A percentile compares a stretch with the other conserved stretches of the same genome.
Conservation (phyloP, 352 stramenopile genomes). For the Phytophthora pinifolia region DNA sequence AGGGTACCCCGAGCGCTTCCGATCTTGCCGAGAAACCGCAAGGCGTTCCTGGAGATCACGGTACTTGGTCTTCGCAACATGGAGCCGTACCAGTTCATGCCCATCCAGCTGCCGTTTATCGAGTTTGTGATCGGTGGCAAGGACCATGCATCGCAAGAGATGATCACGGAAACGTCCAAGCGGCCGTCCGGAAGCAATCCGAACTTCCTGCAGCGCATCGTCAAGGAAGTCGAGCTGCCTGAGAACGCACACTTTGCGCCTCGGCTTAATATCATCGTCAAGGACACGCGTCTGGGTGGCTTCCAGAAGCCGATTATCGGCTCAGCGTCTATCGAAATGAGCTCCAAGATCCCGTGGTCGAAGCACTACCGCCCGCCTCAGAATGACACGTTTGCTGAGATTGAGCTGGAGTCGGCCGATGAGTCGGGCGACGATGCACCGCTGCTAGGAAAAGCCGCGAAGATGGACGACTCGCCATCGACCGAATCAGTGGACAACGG, state of each 20-base stretch:
- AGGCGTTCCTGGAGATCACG: constrained; percentile 84
- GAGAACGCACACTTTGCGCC: constrained; percentile 88
- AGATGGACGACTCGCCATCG: constrained; percentile 24
- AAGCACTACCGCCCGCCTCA: constrained; percentile 72
- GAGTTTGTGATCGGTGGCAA: constrained; percentile 90
- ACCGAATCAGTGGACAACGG: constrained; percentile 67
- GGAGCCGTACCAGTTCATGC: constrained; percentile 88
- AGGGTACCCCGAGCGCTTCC: constrained; percentile 48
- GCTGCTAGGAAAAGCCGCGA: constrained; percentile 36
- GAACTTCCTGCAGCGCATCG: constrained; percentile 90
- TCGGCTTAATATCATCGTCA: constrained; percentile 89
- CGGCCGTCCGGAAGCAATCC: constrained; percentile 78
- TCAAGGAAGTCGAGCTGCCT: constrained; percentile 87
- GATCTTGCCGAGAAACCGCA: constrained; percentile 65
- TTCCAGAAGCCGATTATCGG: constrained; percentile 86
- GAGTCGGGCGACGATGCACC: constrained; percentile 58
- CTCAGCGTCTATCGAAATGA: constrained; percentile 85
- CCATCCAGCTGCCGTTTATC: constrained; percentile 85
- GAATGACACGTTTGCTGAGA: constrained; percentile 64
- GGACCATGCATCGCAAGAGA: constrained; percentile 73
- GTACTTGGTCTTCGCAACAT: constrained; percentile 85
- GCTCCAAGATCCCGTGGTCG: constrained; percentile 80
- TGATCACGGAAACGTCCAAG: constrained; percentile 88
- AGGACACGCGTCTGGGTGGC: constrained; percentile 86
- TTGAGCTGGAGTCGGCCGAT: constrained; percentile 64